phyloP scores from a whole-genome alignment of 2,329 filamentous ascomycete genomes.

The Fusarium bulbicola region DNA sequence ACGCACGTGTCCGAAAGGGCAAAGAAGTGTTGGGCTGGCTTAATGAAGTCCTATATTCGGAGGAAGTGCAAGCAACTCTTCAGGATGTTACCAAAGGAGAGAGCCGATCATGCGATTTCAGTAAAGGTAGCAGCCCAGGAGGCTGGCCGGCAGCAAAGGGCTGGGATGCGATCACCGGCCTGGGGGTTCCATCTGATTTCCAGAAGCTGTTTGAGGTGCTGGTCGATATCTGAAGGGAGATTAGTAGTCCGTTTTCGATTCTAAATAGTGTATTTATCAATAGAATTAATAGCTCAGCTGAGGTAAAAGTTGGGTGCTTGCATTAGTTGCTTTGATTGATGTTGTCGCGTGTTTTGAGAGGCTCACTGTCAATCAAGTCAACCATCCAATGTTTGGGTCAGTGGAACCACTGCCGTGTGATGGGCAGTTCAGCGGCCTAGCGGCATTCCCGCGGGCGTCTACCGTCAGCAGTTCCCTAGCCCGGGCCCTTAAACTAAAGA shows the following conservation, averaged over 20 bases:
- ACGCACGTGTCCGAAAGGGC: slow-evolving; percentile 58
- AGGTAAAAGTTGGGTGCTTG: not conserved
- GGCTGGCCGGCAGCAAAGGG: slow-evolving; percentile 58
- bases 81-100: slow-evolving; percentile 54
- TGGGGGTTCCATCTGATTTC: slow-evolving; percentile 58
- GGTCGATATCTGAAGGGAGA: slow-evolving; percentile 28
- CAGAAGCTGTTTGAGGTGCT: slow-evolving; percentile 48
- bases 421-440: slow-evolving; percentile 25
- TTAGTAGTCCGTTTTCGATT: not conserved
- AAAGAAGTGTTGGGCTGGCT: slow-evolving; percentile 63
- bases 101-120: slow-evolving; percentile 53
- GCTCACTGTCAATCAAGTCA: not conserved
- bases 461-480: not conserved
- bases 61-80: slow-evolving; percentile 48
- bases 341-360: not conserved
- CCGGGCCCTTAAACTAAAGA: not conserved
- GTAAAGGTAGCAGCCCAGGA: slow-evolving; percentile 44
- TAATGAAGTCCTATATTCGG: slow-evolving; percentile 59
- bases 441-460: not conserved
- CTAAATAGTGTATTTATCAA: not conserved
- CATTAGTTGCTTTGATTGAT: not conserved
- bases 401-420: slow-evolving; percentile 3
- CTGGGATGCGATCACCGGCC: slow-evolving; percentile 60
- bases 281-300: not conserved
- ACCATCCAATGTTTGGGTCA: not conserved